Percentiles rank a stretch among this genome's conserved stretches.
Conservation (phyloP, 1,139 yeast species). For the Debaryomyces nepalensis region DNA sequence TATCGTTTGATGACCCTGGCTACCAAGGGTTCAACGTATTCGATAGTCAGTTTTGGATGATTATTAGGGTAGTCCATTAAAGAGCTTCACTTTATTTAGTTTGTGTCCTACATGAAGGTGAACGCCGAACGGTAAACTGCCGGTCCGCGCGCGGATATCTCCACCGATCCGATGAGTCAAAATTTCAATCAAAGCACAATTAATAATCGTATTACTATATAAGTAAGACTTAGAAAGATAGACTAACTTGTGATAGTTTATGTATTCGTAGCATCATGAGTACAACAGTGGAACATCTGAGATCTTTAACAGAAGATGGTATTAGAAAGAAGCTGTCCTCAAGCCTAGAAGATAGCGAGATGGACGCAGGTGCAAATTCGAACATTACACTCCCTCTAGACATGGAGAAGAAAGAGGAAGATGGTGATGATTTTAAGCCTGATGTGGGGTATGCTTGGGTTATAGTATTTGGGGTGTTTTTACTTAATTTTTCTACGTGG, state of each 20-base stretch:
- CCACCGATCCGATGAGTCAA: neutral
- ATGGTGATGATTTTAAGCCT: slow-evolving; percentile 14
- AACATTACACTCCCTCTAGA: slow-evolving; percentile 9
- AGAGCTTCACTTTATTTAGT: too few species aligned
- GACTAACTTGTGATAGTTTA: neutral
- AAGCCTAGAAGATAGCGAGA: slow-evolving; percentile 7
- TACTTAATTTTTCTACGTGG: slow-evolving; percentile 52
- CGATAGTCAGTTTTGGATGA: too few species aligned
- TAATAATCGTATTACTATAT: neutral
- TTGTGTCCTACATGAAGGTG: too few species aligned
- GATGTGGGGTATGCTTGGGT: slow-evolving; percentile 59
- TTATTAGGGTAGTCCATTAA: too few species aligned
- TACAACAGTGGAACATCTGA: too few species aligned
- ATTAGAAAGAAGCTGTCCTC: neutral
- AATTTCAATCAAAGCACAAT: neutral
- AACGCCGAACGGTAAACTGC: neutral
- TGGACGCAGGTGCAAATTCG: slow-evolving; percentile 7
- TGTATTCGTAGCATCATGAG: neutral
- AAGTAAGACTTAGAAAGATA: neutral
- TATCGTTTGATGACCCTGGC: too few species aligned
- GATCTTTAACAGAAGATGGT: neutral
- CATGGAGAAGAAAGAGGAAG: slow-evolving; percentile 13
- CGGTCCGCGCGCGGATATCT: neutral
- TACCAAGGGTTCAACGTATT: too few species aligned
- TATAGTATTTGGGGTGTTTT: slow-evolving; percentile 44